Evolutionary conservation across 148 eudicot genomes (phyloP), one percentile per base, ranked within the genome.

Genomic region (Silene uniflora): DNA sequence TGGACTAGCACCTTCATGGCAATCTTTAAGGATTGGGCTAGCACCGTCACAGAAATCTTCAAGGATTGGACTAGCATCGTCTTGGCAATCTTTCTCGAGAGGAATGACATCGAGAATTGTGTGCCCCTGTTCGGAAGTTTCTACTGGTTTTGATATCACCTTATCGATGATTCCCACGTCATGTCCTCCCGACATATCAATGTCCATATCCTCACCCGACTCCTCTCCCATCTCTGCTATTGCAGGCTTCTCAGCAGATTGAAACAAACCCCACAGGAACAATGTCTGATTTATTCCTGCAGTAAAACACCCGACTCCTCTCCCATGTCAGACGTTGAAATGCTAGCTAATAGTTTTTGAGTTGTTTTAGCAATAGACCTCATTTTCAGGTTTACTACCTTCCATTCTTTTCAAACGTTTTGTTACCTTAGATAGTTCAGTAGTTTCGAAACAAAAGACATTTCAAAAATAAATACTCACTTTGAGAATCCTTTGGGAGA

Each of bases 171-270:
- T 70, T 4, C 87, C 89, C 22, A 89, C 75, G 2, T 76, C 64
- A 3, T 62, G 24, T 10, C 93, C 93, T 13, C 87, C 89, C 10
- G 81, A 10, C 93, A 90, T 86, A 74, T 90, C 91, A 6, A 88
- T 76, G 10, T 85, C 87, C 93, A 90, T 88, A 66, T 83, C 90
- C 44, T 76, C 75, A 16, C 6, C 71, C 22, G 17, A 60, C 9
- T 54, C 10, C 3, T 12, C 58, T 19, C 61, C 29, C 47, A 56
- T 52, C 0, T 16, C 56, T 52, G 17, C 4, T 16, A 52, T 16
- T 1, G 14, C 14, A 35, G 32, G 19, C 47, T 64, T 71, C 54
- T 29, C 58, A 17, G 9, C 19, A 17, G 35, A 5, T 4, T 72
- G 83, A 21, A 87, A 81, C 42, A 87, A 5, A 42, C 88, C 88